A percentile compares a stretch with the other conserved stretches of the same genome.
Evolutionary conservation across 768 basidiomycete genomes (phyloP).

Genomic region (Lactifluus echinatus): DNA sequence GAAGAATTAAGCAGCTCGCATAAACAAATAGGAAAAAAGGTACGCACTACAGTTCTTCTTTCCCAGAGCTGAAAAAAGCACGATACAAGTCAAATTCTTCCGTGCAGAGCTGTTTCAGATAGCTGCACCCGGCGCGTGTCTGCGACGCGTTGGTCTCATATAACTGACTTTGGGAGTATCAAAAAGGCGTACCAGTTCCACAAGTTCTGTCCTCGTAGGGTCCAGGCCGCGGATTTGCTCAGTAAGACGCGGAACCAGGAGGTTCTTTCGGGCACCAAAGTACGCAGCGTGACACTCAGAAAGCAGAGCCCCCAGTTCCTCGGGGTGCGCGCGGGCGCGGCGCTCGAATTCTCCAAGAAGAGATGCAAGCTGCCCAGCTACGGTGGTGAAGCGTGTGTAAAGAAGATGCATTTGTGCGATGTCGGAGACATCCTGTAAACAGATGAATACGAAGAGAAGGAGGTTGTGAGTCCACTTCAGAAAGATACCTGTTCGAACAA

Average conservation of each 20-base stretch:
- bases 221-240: constrained; percentile 82
- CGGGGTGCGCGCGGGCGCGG: constrained; percentile 63
- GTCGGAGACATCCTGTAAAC: constrained; percentile 56
- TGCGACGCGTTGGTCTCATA: constrained; percentile 26
- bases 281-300: constrained; percentile 85
- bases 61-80: constrained; percentile 82
- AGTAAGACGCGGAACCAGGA: constrained; percentile 64
- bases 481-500: constrained; percentile 59
- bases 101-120: constrained; percentile 83
- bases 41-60: constrained; percentile 60
- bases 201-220: constrained; percentile 70
- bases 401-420: constrained; percentile 79
- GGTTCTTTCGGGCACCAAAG: constrained; percentile 58
- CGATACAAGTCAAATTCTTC: constrained; percentile 85
- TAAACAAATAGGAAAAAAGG: background rate
- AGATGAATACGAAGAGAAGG: background rate
- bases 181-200: constrained; percentile 60
- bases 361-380: constrained; percentile 64
- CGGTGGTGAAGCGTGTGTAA: constrained; percentile 78
- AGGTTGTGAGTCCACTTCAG: background rate
- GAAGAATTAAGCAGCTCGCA: background rate
- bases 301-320: constrained; percentile 74
- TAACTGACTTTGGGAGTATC: too few relatives aligned
- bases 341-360: constrained; percentile 81
- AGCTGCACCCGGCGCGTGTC: constrained; percentile 89